phyloP scores from a whole-genome alignment of 257 asterid species.

The Vinca minor region DNA sequence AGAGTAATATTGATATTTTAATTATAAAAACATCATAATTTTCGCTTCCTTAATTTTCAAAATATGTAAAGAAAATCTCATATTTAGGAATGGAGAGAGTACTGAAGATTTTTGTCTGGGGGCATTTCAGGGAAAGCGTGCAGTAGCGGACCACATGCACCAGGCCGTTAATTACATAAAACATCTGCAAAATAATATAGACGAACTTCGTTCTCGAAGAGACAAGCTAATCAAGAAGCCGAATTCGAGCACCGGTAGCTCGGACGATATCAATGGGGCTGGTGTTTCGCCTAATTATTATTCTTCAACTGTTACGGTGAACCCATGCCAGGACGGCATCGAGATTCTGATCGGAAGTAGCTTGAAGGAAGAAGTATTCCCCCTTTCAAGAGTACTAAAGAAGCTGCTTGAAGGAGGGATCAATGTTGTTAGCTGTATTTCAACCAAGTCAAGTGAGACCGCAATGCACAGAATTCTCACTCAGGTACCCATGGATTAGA shows the following conservation, averaged over 20 bases:
- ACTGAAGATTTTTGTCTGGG: background rate
- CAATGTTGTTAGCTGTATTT: constrained; percentile 35
- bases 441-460: constrained; percentile 26
- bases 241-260: constrained; percentile 12
- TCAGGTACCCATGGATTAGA: no score
- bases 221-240: constrained; percentile 20
- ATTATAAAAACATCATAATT: no score
- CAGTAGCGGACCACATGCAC: constrained; percentile 44
- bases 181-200: constrained; percentile 30
- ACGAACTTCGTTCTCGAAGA: constrained; percentile 21
- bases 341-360: constrained; percentile 35
- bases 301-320: constrained; percentile 25
- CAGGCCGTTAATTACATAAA: constrained; percentile 41
- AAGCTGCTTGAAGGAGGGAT: constrained; percentile 25
- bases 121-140: constrained; percentile 37
- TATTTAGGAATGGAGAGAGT: no score
- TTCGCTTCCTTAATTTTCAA: no score
- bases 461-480: constrained; percentile 35
- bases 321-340: constrained; percentile 21
- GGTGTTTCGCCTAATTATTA: background rate
- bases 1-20: no score
- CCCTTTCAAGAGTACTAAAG: constrained; percentile 33
- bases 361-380: constrained; percentile 12
- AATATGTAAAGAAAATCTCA: no score
- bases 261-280: background rate